Conservation (phyloP, 2,329 filamentous ascomycete species). For the Bipolaris bicolor region DNA sequence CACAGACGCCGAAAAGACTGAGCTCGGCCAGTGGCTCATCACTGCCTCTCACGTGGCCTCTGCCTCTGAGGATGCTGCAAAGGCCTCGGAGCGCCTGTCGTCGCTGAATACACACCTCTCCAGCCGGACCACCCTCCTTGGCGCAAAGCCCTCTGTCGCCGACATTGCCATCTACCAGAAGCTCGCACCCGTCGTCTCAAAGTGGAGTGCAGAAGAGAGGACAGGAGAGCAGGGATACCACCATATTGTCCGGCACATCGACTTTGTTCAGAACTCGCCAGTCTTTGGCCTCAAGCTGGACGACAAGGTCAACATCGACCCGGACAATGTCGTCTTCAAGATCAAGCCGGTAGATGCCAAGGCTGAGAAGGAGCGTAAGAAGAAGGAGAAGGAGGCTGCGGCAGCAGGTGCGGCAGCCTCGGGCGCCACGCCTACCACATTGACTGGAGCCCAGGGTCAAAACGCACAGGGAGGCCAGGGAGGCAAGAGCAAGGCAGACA, state of each 20-base stretch:
- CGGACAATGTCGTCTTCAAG: constrained; percentile 80
- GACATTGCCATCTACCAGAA: constrained; percentile 84
- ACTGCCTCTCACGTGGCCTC: constrained; percentile 73
- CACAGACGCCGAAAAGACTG: constrained; percentile 78
- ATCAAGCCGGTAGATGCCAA: constrained; percentile 90
- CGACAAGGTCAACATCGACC: constrained; percentile 80
- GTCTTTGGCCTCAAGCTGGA: constrained; percentile 71
- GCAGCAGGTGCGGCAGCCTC: constrained; percentile 62
- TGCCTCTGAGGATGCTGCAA: constrained; percentile 62
- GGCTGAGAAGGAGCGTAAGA: constrained; percentile 94
- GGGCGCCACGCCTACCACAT: constrained; percentile 51
- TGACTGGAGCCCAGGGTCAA: constrained; percentile 43
- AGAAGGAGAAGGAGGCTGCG: constrained; percentile 84
- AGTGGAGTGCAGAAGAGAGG: constrained; percentile 83
- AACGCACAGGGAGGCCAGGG: constrained; percentile 34
- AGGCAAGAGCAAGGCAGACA: constrained; percentile 55
- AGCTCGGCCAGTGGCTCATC: constrained; percentile 88
- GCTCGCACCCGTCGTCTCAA: constrained; percentile 75
- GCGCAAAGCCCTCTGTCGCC: constrained; percentile 85
- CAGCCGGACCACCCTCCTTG: constrained; percentile 86
- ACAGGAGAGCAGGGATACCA: constrained; percentile 89
- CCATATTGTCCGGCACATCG: constrained; percentile 87
- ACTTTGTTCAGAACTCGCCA: constrained; percentile 91
- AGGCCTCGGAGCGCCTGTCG: constrained; percentile 69
- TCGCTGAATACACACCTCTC: constrained; percentile 86